Base-by-base conservation (phyloP, 768 basidiomycete genomes). In the Grammothele lineata region DNA sequence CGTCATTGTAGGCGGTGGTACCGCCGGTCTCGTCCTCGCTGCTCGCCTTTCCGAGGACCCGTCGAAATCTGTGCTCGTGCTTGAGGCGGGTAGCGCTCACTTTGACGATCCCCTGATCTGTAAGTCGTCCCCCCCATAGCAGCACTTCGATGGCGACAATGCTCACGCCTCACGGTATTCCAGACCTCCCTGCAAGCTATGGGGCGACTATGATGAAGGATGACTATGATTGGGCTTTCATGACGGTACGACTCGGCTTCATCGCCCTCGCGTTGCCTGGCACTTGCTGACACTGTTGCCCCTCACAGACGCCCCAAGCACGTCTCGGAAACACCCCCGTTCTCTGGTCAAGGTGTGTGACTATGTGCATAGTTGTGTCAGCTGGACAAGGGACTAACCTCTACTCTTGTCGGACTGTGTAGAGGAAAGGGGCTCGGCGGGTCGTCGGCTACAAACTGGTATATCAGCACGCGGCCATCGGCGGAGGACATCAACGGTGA, bases 11-110 rank as follows among this genome's bases (percentile, higher is more conserved):
- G 56, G 56, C 30, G 56, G 56, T 14, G 56, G 56, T 35, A 57
- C 56, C 17, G 68, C 70, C 4, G 73, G 74, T 9, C 55, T 73
- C 22, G 67, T 69, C 2, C 54, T 75, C 23, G 73, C 71, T 8
- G 62, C 63, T 2, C 60, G 73, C 17, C 60, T 76, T 23, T 54
- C 61, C 10, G 67, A 70, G 40, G 68, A 73, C 50, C 53, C 62
- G 0, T 44, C 60, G 34, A 62, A 61, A 42, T 57, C 62, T 10
- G 70, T 75, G 7, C 58, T 70, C 36, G 66, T 73, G 10, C 52
- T 69, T 26, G 67, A 69, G 45, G 63, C 66, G 0, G 66, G 66
- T 9, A 39, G 19, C 6, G 53, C 53, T 4, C 51, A 57, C 30
- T 6, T 57, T 17, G 38, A 45, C 12, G 53, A 55, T n/a, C 37